phyloP scores from a whole-genome alignment of 139 green algal species.

The Chlamydomonas eustigma region DNA sequence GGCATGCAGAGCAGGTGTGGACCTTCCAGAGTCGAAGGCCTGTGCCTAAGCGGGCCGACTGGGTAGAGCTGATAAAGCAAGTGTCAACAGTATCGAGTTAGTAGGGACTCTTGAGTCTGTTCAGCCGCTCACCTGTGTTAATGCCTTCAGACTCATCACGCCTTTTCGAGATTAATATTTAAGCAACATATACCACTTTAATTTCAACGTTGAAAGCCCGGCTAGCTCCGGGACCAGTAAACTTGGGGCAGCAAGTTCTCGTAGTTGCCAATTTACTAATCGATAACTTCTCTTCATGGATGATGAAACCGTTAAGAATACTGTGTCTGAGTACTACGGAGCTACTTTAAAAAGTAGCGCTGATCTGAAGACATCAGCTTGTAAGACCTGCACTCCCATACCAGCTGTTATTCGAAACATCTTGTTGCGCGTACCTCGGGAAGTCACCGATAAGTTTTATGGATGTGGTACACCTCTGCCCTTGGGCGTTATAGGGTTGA shows the following conservation, averaged over 20 bases:
- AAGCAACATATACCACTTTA: too few relatives aligned
- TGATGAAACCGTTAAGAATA: too few relatives aligned
- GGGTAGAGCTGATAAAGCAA: conserved; percentile 23
- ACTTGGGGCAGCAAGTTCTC: too few relatives aligned
- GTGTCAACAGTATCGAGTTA: neutral
- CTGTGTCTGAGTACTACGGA: neutral
- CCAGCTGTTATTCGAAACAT: neutral
- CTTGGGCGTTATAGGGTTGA: conserved; percentile 68
- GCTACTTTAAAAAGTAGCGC: neutral
- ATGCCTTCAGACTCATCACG: too few relatives aligned
- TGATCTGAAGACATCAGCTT: conserved; percentile 15
- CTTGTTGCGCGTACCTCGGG: neutral
- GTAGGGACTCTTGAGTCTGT: too few relatives aligned
- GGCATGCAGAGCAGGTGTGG: conserved; percentile 28
- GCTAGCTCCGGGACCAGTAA: too few relatives aligned
- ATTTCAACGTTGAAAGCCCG: too few relatives aligned
- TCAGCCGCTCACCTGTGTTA: too few relatives aligned
- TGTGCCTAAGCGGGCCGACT: conserved; percentile 31
- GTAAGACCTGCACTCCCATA: neutral
- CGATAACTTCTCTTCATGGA: too few relatives aligned
- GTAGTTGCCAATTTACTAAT: too few relatives aligned
- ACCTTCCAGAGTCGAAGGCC: conserved; percentile 14
- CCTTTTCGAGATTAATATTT: too few relatives aligned
- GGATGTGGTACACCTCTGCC: conserved; percentile 68
- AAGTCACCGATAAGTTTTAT: conserved; percentile 1